Base-by-base conservation (phyloP, 805 yeast species). In the Candida ulmi region DNA sequence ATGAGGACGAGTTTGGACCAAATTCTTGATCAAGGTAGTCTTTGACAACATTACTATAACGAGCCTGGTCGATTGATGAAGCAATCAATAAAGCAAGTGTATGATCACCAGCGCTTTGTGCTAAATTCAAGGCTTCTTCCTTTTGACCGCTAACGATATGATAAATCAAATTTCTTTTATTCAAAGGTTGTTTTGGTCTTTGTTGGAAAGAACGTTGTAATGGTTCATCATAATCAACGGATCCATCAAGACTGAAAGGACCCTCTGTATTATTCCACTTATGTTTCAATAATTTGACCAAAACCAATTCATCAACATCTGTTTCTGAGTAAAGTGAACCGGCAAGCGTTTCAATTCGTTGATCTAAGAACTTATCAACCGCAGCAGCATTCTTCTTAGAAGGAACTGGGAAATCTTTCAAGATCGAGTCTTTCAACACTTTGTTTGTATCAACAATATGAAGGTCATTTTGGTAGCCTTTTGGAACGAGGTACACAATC, bases 51-150 rank as follows among this genome's bases (percentile, higher is more conserved):
- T 63, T 61, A 5, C 74, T 60, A 74, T 84, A 81, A 29, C 69
- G 67, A 4, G 76, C 80, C 17, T 75, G 73, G 3, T 93, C 83
- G 21, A 78, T 63, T 15, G 86, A 58, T 43, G 80, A 73, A 1
- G 95, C 80, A 36, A 90, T 65, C 24, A 88, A 57, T 39, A 91
- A 61, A 0, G 96, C 83, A 58, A 88, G 67, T 0, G 91, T 79
- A 83, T 86, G 90, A 47, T 86, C 85, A 9, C 77, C 73, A 38
- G 76, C 73, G 2, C 72, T 66, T 16, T 88, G 57, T 1, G 93
- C 80, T 39, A 69, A 63, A 18, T 71, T 66, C 35, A 88, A 60
- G 0, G 96, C 96, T 5, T 69, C 72, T 12, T 74, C 76, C 18
- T 79, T 74, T 41, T 80, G 70, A 2, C 96, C 96, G 5, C 80